Evolutionary conservation across 768 basidiomycete genomes (phyloP).

Genomic region (Termitomyces sp.): DNA sequence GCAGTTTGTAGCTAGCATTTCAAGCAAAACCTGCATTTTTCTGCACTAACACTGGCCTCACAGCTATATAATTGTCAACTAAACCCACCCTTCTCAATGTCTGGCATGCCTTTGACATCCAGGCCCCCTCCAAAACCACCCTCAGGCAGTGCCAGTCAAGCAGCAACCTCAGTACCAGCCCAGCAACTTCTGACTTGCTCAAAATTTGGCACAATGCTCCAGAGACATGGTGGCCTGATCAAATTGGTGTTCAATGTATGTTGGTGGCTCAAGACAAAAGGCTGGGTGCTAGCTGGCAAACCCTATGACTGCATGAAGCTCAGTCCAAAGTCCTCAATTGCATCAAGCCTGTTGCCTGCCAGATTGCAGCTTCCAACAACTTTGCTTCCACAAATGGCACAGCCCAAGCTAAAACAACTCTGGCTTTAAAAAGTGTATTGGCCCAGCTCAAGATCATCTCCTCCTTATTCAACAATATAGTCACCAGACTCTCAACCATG

Average conservation of each 20-base stretch:
- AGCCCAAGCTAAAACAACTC: too few relatives aligned
- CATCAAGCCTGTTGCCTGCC: too few relatives aligned
- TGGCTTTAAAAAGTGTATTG: too few relatives aligned
- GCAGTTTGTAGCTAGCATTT: neutral
- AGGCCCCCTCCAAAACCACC: neutral
- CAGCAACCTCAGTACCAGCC: neutral
- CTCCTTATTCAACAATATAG: too few relatives aligned
- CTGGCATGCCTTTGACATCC: neutral
- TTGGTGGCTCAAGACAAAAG: neutral
- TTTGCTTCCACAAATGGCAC: too few relatives aligned
- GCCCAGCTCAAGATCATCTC: too few relatives aligned
- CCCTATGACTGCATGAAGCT: neutral
- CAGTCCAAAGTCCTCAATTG: too few relatives aligned
- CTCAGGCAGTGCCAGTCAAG: neutral
- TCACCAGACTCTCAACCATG: too few relatives aligned
- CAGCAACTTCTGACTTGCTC: neutral
- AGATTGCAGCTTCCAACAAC: too few relatives aligned
- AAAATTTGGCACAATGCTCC: neutral
- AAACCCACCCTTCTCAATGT: neutral
- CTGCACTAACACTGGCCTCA: too few relatives aligned
- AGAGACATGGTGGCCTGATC: neutral
- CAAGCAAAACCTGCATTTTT: neutral
- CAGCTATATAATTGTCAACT: too few relatives aligned
- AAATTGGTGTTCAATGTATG: neutral
- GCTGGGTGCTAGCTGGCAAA: neutral